These are phyloP conservation scores for Diplodia sapinea DNA, from an alignment of 2,329 filamentous ascomycete genomes.

Conservation along the genomic window DNA sequence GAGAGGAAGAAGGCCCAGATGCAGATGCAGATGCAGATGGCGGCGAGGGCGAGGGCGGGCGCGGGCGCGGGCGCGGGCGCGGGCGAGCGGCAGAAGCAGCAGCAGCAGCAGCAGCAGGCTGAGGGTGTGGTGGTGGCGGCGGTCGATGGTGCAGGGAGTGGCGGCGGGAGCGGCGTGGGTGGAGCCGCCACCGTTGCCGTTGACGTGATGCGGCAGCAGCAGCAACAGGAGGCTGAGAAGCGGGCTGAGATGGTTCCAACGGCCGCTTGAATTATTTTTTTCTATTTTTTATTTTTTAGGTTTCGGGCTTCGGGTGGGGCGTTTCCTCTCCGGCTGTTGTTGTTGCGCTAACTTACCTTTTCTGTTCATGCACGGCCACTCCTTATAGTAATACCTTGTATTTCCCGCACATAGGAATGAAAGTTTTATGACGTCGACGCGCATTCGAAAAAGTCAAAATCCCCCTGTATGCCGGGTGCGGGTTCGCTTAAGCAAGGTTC, in stretches of 20 bases:
- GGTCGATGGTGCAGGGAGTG: not conserved
- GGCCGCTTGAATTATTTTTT: not conserved
- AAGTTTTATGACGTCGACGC: not conserved
- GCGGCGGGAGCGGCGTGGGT: not conserved
- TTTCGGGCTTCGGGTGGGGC: not conserved
- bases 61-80: too few species aligned
- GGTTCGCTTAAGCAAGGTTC: not conserved
- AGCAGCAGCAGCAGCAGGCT: too few species aligned
- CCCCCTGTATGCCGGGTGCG: too few species aligned
- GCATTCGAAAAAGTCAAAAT: not conserved
- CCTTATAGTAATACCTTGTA: not conserved
- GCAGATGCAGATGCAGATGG: not conserved
- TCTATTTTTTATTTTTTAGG: not conserved
- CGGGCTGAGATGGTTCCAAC: not conserved
- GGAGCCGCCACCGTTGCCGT: not conserved
- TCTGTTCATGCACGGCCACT: not conserved
- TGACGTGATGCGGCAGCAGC: not conserved
- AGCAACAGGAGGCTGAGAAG: not conserved
- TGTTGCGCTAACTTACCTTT: not conserved
- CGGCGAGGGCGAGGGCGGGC: too few species aligned
- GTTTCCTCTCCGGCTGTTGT: not conserved
- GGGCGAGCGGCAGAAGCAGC: too few species aligned
- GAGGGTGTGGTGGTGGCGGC: too few species aligned
- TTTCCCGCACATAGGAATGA: not conserved
- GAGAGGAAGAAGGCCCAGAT: not conserved